Conservation (phyloP, 768 basidiomycete species). For the Vararia minispora region DNA sequence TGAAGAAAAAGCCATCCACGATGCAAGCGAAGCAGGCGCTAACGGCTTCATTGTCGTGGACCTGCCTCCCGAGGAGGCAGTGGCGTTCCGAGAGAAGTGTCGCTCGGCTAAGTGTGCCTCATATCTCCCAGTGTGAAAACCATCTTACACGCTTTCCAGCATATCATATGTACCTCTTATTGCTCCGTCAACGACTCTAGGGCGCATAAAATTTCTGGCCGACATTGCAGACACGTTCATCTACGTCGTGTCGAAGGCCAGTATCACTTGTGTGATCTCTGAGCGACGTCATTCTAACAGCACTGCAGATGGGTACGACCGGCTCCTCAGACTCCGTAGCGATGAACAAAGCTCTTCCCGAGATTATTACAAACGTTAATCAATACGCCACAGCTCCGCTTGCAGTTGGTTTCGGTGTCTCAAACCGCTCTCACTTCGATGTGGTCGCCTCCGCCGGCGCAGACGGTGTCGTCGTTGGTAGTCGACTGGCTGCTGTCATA, state of each 20-base stretch:
- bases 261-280: slow-evolving; percentile 11
- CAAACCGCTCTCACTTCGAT: slow-evolving; percentile 83
- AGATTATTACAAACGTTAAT: slow-evolving; percentile 76
- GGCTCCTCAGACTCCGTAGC: slow-evolving; percentile 70
- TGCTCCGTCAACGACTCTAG: slow-evolving; percentile 83
- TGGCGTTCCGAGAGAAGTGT: slow-evolving; percentile 85
- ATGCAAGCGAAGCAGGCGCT: slow-evolving; percentile 82
- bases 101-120: slow-evolving; percentile 57
- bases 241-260: slow-evolving; percentile 93
- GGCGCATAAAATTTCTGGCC: slow-evolving; percentile 82
- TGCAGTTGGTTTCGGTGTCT: slow-evolving; percentile 95
- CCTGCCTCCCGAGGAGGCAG: slow-evolving; percentile 93
- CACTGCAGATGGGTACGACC: slow-evolving; percentile 88
- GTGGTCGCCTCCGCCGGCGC: slow-evolving; percentile 80
- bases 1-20: slow-evolving; percentile 87
- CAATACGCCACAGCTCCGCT: slow-evolving; percentile 71
- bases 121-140: slow-evolving; percentile 1
- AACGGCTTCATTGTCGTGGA: slow-evolving; percentile 98
- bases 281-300: too few relatives aligned
- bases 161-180: slow-evolving; percentile 93
- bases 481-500: slow-evolving; percentile 72
- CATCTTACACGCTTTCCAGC: slow-evolving; percentile 28
- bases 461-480: slow-evolving; percentile 92
- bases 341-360: slow-evolving; percentile 70
- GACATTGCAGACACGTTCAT: slow-evolving; percentile 96